Evolutionary conservation across 495 filamentous ascomycete species (phyloP), one percentile per base, ranked within the genome.

Genomic region (Talaromyces nanjingensis): DNA sequence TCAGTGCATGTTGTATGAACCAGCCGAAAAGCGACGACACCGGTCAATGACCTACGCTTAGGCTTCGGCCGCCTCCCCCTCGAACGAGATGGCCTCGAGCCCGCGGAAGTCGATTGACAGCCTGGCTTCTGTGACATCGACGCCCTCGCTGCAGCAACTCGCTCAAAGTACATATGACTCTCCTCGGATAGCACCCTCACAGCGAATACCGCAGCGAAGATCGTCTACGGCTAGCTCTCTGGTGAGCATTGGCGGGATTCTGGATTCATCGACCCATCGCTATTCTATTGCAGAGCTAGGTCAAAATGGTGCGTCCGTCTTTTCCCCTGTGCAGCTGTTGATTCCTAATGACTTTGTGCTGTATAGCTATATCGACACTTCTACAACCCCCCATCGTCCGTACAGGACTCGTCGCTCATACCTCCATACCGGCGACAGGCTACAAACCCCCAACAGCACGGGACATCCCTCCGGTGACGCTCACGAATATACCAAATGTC

Each of bases 391-490:
- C 96, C 0, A 94, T 94, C 64, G 83, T 93, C 27, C 90, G 96
- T 60, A 94, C 92, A 18, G 93, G 91, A 53, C 81, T 97, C 54
- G 79, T 89, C 14, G 87, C 92, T 2, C 89, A 94, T 71, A 86
- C 87, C 2, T 75, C 87, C 3, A 83, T 86, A 5, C 79, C 90
- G 0, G 75, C 85, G 6, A 86, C 85, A 64, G 78, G 87, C 42
- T 91, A 91, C 68, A 92, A 87, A 63, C 87, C 90, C 6, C 94
- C 94, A 0, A 92, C 91, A n/a, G 79, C 93, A 6, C 86, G 85
- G 76, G 94, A 99, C 72, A 99, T 99, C 56, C 92, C 94, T 0
- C 93, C 94, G 0, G 94, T 99, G 7, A 89, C 91, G 0, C 79
- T 99, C 61, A 93, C 93, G 5, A 96, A 96, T 63, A 92, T 98